These are phyloP conservation scores for Symbiodinium natans DNA, from an alignment of 73 alveolate genomes.

Conservation along the genomic window DNA sequence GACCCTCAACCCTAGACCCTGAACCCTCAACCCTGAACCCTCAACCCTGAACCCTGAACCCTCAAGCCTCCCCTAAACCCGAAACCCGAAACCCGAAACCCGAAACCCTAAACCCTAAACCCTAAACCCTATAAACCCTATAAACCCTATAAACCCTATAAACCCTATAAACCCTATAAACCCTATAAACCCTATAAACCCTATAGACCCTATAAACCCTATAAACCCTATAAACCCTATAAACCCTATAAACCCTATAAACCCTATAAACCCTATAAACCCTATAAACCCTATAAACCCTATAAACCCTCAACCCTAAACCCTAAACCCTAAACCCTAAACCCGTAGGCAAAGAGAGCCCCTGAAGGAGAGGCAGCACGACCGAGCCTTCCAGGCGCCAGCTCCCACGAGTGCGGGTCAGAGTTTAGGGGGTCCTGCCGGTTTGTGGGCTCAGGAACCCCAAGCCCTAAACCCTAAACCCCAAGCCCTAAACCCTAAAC, in stretches of 20 bases:
- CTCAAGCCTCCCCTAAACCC: not conserved
- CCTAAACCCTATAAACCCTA: too few relatives aligned
- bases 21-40: too few relatives aligned
- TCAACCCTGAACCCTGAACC: not conserved
- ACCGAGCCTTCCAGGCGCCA: slow-evolving; percentile 27
- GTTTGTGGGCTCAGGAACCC: not conserved
- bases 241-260: too few relatives aligned
- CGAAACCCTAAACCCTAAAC: not conserved
- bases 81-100: not conserved
- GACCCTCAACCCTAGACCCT: too few relatives aligned
- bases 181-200: not conserved
- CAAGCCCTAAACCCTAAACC: not conserved
- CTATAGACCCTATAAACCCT: too few relatives aligned
- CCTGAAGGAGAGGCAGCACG: not conserved
- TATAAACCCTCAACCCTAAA: too few relatives aligned
- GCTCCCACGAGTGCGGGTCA: not conserved
- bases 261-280: too few relatives aligned
- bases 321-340: too few relatives aligned
- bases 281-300: too few relatives aligned
- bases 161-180: too few relatives aligned
- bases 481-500: not conserved
- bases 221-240: too few relatives aligned
- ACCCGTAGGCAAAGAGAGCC: not conserved
- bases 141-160: not conserved
- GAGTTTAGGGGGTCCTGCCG: not conserved